A percentile compares a stretch with the other conserved stretches of the same genome.
phyloP scores from a whole-genome alignment of 768 basidiomycete genomes.

The Leccinum olivaceopallidum region DNA sequence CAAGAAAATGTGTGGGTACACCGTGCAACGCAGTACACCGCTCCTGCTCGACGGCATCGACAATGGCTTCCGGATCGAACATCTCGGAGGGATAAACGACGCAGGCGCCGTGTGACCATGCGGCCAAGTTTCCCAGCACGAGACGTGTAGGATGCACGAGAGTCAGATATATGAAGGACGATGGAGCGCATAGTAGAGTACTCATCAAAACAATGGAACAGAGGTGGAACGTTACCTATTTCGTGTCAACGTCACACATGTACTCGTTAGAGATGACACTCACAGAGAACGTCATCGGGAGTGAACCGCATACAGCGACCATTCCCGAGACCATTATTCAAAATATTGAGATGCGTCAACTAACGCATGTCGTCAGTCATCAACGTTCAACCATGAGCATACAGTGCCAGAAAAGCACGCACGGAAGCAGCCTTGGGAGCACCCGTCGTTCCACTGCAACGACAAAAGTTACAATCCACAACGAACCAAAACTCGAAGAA shows the following conservation, averaged over 20 bases:
- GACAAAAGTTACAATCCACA: slow-evolving; percentile 3
- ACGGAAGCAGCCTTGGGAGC: slow-evolving; percentile 83
- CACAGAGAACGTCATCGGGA: slow-evolving; percentile 67
- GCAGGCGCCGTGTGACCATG: slow-evolving; percentile 72
- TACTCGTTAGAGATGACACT: slow-evolving; percentile 19
- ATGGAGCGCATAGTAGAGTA: slow-evolving; percentile 26
- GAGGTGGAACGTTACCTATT: slow-evolving; percentile 77
- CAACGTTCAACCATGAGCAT: not conserved
- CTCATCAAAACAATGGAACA: slow-evolving; percentile 92
- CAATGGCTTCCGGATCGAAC: slow-evolving; percentile 63
- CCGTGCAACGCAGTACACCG: slow-evolving; percentile 80
- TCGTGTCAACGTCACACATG: slow-evolving; percentile 2
- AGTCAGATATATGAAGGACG: slow-evolving; percentile 12
- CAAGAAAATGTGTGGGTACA: slow-evolving; percentile 84
- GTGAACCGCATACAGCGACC: slow-evolving; percentile 72
- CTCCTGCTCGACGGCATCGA: slow-evolving; percentile 69
- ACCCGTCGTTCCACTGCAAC: slow-evolving; percentile 73
- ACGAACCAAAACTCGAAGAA: not conserved
- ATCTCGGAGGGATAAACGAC: slow-evolving; percentile 73
- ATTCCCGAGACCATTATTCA: slow-evolving; percentile 76
- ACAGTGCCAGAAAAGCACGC: slow-evolving; percentile 18
- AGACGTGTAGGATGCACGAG: slow-evolving; percentile 49
- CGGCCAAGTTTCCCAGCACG: slow-evolving; percentile 77
- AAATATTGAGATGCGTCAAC: slow-evolving; percentile 77
- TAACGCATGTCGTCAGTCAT: slow-evolving; percentile 24